A percentile compares a stretch with the other conserved stretches of the same genome.
Conservation (phyloP, 1,284 basidiomycete species). For the Phellopilus nigrolimitatus region DNA sequence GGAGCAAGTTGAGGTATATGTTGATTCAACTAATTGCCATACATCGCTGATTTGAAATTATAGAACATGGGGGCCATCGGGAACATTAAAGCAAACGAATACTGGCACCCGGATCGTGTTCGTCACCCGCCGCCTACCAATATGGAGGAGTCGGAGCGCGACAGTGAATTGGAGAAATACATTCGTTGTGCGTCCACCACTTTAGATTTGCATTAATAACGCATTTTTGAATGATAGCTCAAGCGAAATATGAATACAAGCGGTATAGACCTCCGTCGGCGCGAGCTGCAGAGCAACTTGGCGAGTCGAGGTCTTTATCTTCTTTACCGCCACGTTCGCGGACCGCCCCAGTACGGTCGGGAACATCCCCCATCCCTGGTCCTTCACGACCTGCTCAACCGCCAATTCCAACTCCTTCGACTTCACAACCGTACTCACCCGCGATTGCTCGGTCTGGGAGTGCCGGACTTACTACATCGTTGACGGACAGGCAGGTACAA, state of each 20-base stretch:
- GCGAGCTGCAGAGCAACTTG: conserved; percentile 23
- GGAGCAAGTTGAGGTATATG: conserved; percentile 75
- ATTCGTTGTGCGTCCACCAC: conserved; percentile 57
- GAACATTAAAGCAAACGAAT: conserved; percentile 69
- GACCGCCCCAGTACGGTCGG: conserved; percentile 15
- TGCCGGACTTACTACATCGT: not conserved
- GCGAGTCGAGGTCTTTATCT: conserved; percentile 20
- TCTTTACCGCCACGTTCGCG: conserved; percentile 17
- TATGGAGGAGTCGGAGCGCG: conserved; percentile 71
- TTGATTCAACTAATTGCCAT: conserved; percentile 15
- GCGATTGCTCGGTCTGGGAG: not conserved
- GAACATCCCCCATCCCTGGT: conserved; percentile 1
- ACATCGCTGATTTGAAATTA: conserved; percentile 17
- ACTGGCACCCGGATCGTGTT: conserved; percentile 73
- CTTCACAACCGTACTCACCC: not conserved
- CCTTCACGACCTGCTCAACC: not conserved
- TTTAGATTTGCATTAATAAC: conserved; percentile 4
- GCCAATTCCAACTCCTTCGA: not conserved
- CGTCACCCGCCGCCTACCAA: conserved; percentile 76
- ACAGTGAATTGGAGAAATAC: conserved; percentile 80
- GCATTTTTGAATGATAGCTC: conserved; percentile 1
- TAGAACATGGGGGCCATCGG: conserved; percentile 72
- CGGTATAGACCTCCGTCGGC: conserved; percentile 39
- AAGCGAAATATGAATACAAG: conserved; percentile 74
- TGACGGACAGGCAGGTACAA: not conserved